phyloP scores from a whole-genome alignment of 2,329 filamentous ascomycete species.

The Tolypocladium amazonense region DNA sequence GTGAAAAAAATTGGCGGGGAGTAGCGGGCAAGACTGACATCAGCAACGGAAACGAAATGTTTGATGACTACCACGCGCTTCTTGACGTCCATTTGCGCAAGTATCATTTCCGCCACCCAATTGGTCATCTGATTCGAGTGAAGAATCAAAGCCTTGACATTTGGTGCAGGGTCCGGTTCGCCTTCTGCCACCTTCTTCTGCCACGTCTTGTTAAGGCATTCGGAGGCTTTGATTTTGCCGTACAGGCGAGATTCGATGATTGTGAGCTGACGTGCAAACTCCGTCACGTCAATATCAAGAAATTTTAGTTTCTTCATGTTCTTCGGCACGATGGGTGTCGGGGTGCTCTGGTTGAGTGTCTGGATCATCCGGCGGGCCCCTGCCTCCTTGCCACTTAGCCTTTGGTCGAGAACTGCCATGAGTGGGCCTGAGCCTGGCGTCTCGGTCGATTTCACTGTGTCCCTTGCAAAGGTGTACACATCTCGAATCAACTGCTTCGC shows the following conservation, averaged over 20 bases:
- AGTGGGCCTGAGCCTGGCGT: conserved; percentile 80
- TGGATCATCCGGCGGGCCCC: conserved; percentile 78
- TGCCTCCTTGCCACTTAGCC: conserved; percentile 78
- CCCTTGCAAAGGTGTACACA: conserved; percentile 83
- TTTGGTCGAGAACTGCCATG: conserved; percentile 79
- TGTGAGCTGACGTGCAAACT: conserved; percentile 95
- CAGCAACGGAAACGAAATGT: conserved; percentile 92
- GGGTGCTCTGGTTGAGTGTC: conserved; percentile 72
- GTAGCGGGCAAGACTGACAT: conserved; percentile 49
- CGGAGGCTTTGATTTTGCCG: conserved; percentile 88
- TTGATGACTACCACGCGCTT: conserved; percentile 96
- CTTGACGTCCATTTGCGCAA: conserved; percentile 89
- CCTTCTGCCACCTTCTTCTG: conserved; percentile 84
- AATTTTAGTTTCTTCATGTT: conserved; percentile 99
- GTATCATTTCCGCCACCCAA: conserved; percentile 98
- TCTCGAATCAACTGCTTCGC: conserved; percentile 77
- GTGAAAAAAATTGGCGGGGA: neutral
- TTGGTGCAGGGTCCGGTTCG: conserved; percentile 76
- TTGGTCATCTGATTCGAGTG: conserved; percentile 99
- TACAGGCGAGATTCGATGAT: conserved; percentile 94
- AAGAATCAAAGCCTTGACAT: conserved; percentile 91
- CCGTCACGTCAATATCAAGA: conserved; percentile 86
- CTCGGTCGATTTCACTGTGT: conserved; percentile 85
- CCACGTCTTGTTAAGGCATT: conserved; percentile 98
- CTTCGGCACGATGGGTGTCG: conserved; percentile 86